Base-by-base conservation (phyloP, 2,329 filamentous ascomycete species). In the Hypoxylon rubiginosum region DNA sequence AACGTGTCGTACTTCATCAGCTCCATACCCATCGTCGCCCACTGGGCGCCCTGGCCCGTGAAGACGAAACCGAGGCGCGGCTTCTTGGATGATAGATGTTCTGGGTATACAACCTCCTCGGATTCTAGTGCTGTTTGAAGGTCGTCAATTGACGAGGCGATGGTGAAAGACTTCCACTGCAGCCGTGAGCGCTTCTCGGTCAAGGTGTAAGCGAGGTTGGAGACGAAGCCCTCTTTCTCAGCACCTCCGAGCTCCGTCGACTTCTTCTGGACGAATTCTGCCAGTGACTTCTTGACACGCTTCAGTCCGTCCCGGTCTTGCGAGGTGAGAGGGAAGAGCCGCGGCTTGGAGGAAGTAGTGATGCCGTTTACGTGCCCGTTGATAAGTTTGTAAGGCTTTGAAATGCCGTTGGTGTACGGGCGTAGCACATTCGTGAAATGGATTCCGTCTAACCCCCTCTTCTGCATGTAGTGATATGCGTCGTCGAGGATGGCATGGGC, bases 11-110 rank as follows among this genome's bases (percentile, higher is more conserved):
- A 73, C 1, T 28, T 32, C 4, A 76, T n/a, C 0, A 75, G 57
- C 19, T 69, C 67, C 7, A 53, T 13, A 1, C 70, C 73, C 73
- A 73, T 75, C 9, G 19, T 57, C 6, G 49, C 32, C 54, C 69
- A 73, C 24, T 75, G 73, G 0, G 72, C 72, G 3, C 73, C 73
- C 32, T 75, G 72, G 10, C 73, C 73, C 2, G 74, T 76, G 58
- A 78, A 78, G 0, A 77, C 72, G 45, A 72, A 68, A 5, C 53
- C 72, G 8, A 71, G 39, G 48, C 64, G 67, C 15, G 53, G 52
- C n/a, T 36, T 50, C 7, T 41, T n/a, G 1, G 56, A 46, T 13
- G 58, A 19, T 19, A n/a, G 15, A 4, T 52, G 59, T 46, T 36
- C 13, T 10, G 54, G 50, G 17, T 41, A 48, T 30, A 43, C n/a